Base-by-base conservation (phyloP, 768 basidiomycete genomes). In the Fistulinella prunicolor region DNA sequence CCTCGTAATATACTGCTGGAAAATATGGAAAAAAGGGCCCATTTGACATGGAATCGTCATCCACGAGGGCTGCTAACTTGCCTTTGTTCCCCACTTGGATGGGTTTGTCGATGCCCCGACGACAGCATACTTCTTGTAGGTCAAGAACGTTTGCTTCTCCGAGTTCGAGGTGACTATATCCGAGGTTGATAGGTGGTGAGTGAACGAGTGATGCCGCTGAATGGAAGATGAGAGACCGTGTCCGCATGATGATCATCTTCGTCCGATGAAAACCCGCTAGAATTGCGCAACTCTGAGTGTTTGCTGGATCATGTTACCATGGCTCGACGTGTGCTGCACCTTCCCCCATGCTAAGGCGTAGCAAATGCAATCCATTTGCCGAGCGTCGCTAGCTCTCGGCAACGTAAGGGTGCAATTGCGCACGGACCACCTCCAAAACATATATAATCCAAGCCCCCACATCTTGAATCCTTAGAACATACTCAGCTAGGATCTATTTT, bases 81-180 rank as follows among this genome's bases (percentile, higher is more conserved):
- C 89, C 75, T 81, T 87, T 46, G 86, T 89, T 24, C 91, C 90
- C 62, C 73, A 89, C 70, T 92, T 93, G 47, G 71, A 72, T 58
- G 79, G 75, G 66, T 92, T 84, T 53, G 82, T 90, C 37, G 87
- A 91, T 4, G 89, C 89, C 20, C 91, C 90, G 13, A 89, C 80
- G 22, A 93, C 89, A 26, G 89, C 91, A 47, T 77, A 94, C 51
- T 71, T 62, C 6, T 83, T 73, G 12, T 81, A 77, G 7, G 77
- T 71, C 35, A 92, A 92, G 32, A 62, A 57, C 36, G 63, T 67
- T 56, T 75, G 70, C 48, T 78, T 77, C 49, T 82, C 73, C 35
- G 71, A n/a, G n/a, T n/a, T 58, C 53, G 69, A 60, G 30, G 51
- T 58, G 9, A 44, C 24, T 65, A 68, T 68, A 47, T 19, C 50